Percentiles rank a stretch among this genome's conserved stretches.
Conservation (phyloP, 2,329 filamentous ascomycete species). For the Colletotrichum limetticola region DNA sequence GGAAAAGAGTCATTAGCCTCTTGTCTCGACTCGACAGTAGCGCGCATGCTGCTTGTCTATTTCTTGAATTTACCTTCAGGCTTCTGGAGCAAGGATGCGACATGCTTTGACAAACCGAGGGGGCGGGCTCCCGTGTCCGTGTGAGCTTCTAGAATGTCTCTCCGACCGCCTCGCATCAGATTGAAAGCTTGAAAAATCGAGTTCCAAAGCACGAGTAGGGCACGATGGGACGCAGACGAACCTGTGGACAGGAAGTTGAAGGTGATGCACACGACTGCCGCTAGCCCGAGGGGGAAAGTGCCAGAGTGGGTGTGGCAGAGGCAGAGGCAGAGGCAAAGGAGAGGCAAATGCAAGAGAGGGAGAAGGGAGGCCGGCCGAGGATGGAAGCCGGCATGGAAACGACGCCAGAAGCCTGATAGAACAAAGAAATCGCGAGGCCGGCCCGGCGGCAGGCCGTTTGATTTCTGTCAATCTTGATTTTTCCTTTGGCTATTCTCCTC, state of each 20-base stretch:
- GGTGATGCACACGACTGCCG: neutral
- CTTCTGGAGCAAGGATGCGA: neutral
- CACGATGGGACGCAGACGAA: conserved; percentile 27
- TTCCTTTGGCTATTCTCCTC: neutral
- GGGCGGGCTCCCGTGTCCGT: neutral
- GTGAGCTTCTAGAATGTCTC: conserved; percentile 1
- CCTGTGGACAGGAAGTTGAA: conserved; percentile 17
- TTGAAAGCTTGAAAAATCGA: neutral
- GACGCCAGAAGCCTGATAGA: conserved; percentile 19
- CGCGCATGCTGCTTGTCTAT: neutral
- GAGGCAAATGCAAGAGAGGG: neutral
- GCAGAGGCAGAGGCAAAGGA: neutral
- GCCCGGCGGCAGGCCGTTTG: conserved; percentile 16
- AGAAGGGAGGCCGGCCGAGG: neutral
- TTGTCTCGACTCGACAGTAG: neutral
- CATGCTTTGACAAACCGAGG: neutral
- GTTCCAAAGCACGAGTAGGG: neutral
- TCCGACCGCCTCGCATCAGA: neutral
- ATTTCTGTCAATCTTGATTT: neutral
- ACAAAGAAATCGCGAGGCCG: conserved; percentile 22
- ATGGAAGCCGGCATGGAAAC: conserved; percentile 23
- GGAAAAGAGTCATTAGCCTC: neutral
- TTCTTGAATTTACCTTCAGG: neutral
- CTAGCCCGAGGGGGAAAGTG: neutral
- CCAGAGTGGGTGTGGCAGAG: neutral